These are phyloP conservation scores for Yamadazyma aaseri DNA, from an alignment of 1,139 yeast genomes.

Conservation along the genomic window DNA sequence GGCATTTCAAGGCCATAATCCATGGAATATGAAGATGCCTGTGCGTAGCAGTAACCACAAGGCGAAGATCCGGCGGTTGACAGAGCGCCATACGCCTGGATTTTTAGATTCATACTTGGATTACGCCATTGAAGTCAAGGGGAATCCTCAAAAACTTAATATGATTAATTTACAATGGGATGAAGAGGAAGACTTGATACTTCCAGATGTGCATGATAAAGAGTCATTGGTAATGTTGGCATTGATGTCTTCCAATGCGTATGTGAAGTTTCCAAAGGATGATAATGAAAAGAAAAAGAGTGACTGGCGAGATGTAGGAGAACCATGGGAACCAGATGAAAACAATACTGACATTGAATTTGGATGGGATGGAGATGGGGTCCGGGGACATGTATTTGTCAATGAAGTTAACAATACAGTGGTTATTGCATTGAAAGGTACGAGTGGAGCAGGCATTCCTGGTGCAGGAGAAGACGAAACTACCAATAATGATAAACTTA, in stretches of 20 bases:
- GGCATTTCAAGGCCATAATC: slow-evolving; percentile 33
- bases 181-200: slow-evolving; percentile 40
- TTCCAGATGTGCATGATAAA: slow-evolving; percentile 76
- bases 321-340: slow-evolving; percentile 51
- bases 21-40: slow-evolving; percentile 41
- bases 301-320: slow-evolving; percentile 85
- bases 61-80: slow-evolving; percentile 45
- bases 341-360: slow-evolving; percentile 42
- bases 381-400: slow-evolving; percentile 88
- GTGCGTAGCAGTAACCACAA: slow-evolving; percentile 17
- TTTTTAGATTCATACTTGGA: slow-evolving; percentile 64
- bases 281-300: slow-evolving; percentile 51
- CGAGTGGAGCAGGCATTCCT: slow-evolving; percentile 81
- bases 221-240: slow-evolving; percentile 77
- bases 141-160: slow-evolving; percentile 42
- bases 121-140: slow-evolving; percentile 49
- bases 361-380: slow-evolving; percentile 87
- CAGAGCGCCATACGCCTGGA: slow-evolving; percentile 58
- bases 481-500: slow-evolving; percentile 72
- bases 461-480: slow-evolving; percentile 79
- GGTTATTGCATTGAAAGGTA: slow-evolving; percentile 85
- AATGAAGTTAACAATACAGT: slow-evolving; percentile 64
- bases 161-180: slow-evolving; percentile 57
- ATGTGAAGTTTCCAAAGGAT: slow-evolving; percentile 69
- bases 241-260: slow-evolving; percentile 87